These are phyloP conservation scores for Trichoderma orchidacearum DNA, from an alignment of 495 filamentous ascomycete genomes.

Conservation along the genomic window DNA sequence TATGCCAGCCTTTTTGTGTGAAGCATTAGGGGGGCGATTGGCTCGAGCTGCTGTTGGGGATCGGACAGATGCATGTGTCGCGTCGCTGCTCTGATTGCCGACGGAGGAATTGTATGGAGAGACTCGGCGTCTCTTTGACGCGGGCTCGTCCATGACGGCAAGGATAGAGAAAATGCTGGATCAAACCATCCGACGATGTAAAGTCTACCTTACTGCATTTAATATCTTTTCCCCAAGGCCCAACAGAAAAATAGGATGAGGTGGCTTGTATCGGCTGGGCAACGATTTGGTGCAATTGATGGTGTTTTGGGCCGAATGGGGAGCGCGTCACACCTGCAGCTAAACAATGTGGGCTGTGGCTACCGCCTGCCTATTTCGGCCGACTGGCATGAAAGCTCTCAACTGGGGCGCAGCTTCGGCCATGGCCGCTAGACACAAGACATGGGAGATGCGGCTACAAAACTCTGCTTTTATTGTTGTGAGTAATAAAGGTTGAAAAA, in stretches of 20 bases:
- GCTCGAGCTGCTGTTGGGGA: not conserved
- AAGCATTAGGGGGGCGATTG: conserved; percentile 44
- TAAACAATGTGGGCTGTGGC: not conserved
- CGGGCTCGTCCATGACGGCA: conserved; percentile 36
- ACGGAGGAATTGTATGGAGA: conserved; percentile 30
- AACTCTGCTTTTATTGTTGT: too few relatives aligned
- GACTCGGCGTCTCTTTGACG: conserved; percentile 51
- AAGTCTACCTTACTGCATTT: not conserved
- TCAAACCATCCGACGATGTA: not conserved
- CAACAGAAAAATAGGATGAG: too few relatives aligned
- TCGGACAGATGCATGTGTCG: conserved; percentile 3
- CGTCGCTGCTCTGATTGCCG: conserved; percentile 11
- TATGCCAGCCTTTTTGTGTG: conserved; percentile 50
- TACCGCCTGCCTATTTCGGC: too few relatives aligned
- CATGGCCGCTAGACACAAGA: too few relatives aligned
- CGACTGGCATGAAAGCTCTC: too few relatives aligned
- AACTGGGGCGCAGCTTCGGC: too few relatives aligned
- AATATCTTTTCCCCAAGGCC: too few relatives aligned
- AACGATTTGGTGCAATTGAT: too few relatives aligned
- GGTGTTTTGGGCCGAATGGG: not conserved
- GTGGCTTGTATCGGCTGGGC: too few relatives aligned
- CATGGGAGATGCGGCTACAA: too few relatives aligned
- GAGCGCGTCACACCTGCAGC: conserved; percentile 1
- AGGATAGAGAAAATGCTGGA: not conserved
- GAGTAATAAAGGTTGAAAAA: too few relatives aligned